Percentiles rank a stretch among this genome's conserved stretches.
These are phyloP conservation scores for Leishmania tarentolae DNA, from an alignment of 208 protist species.

Conservation along the genomic window DNA sequence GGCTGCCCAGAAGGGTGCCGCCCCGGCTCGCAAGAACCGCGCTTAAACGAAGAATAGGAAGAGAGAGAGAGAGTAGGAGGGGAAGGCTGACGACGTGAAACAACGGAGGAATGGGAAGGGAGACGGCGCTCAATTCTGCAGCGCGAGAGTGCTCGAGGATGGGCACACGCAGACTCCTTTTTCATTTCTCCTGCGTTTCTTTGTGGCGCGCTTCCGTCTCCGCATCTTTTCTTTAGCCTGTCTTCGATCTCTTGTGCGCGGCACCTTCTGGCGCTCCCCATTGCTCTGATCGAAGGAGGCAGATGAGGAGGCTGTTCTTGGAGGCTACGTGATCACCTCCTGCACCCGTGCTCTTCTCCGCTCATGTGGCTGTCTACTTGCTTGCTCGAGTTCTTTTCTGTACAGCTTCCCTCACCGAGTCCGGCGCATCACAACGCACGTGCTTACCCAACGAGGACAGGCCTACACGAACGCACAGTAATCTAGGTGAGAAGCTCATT, in stretches of 20 bases:
- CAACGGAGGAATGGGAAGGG: background rate
- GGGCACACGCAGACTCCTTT: background rate
- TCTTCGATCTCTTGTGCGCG: background rate
- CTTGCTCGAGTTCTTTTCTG: background rate
- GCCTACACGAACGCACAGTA: background rate
- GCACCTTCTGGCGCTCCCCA: background rate
- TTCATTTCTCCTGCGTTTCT: background rate
- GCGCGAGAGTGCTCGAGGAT: background rate
- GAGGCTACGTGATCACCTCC: slow-evolving; percentile 22
- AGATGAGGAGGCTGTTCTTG: background rate
- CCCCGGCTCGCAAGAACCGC: slow-evolving; percentile 34
- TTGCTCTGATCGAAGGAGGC: background rate
- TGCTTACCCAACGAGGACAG: background rate
- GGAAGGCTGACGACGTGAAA: background rate
- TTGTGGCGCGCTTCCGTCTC: background rate
- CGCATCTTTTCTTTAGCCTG: background rate
- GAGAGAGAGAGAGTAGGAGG: background rate
- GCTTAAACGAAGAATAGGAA: slow-evolving; percentile 5
- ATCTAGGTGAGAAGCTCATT: background rate
- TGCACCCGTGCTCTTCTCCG: background rate
- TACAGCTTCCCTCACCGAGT: background rate
- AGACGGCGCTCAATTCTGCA: no score
- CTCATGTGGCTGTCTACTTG: background rate
- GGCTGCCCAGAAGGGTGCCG: slow-evolving; percentile 24
- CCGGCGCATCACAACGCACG: background rate